Base-by-base conservation (phyloP, 805 yeast genomes). In the Candida ficus region DNA sequence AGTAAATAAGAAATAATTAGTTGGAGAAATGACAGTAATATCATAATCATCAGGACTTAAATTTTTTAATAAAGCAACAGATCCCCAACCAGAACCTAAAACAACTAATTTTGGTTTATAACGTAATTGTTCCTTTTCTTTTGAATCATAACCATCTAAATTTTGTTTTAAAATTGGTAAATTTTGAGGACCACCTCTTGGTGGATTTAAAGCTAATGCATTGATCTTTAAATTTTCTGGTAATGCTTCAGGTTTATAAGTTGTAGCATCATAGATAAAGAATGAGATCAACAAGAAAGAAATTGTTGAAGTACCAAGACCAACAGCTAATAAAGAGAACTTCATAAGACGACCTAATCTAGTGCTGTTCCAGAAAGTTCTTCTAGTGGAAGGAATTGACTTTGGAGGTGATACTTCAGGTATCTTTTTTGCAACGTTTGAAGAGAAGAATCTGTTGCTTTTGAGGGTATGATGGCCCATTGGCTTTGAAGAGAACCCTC, bases 81-180 rank as follows among this genome's bases (percentile, higher is more conserved):
- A 71, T 3, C 83, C 87, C 87, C 87, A 80, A 34, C 87, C 87
- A 29, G 80, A 71, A 14, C 87, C 87, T 27, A 80, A 63, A 26
- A 80, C 66, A 4, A 80, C 84, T 38, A 80, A 61, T 44, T 71
- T 70, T 27, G 82, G 83, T 55, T 70, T 76, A 45, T 63, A 70
- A 43, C 68, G 64, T 9, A 64, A 44, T n/a, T 59, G 49, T 41
- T 69, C 71, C 48, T 71, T 73, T n/a, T 60, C 68, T 17, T 63
- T 68, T 21, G 64, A 58, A 53, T 81, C 87, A 44, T 67, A 71
- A 29, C 76, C 74, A 51, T 80, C 88, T 40, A 81, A 60, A 44
- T 71, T 73, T 27, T 72, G 67, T 29, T 68, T 69, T 46, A 78
- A 64, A 22, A 81, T 73, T 1, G 86, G 87, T 43, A 82, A 62